These are phyloP conservation scores for Xylariaceae sp. DNA, from an alignment of 2,329 filamentous ascomycete species.

Conservation along the genomic window DNA sequence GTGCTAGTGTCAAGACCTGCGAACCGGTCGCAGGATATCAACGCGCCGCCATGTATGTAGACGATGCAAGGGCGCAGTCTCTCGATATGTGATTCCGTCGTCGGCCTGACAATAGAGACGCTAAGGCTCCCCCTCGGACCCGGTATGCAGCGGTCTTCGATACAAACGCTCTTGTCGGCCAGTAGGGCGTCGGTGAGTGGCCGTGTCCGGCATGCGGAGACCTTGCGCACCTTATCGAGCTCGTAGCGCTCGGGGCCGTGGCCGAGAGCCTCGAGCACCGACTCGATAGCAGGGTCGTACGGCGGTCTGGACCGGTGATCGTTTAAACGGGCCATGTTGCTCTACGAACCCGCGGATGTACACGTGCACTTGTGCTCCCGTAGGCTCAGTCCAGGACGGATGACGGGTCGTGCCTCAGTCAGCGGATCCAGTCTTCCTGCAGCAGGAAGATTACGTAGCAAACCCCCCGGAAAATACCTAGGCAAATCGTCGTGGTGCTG, in stretches of 20 bases:
- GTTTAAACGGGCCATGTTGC: slow-evolving; percentile 25
- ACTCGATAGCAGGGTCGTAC: slow-evolving; percentile 30
- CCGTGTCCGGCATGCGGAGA: slow-evolving; percentile 25
- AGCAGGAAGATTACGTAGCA: neutral
- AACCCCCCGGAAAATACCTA: neutral
- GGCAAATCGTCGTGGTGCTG: neutral
- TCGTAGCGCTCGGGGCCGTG: slow-evolving; percentile 28
- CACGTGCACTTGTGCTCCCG: slow-evolving; percentile 7
- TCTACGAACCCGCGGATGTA: slow-evolving; percentile 10
- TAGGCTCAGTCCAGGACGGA: neutral
- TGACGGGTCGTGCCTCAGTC: neutral
- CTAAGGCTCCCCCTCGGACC: slow-evolving; percentile 26
- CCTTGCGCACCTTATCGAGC: slow-evolving; percentile 29
- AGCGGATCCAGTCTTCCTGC: neutral
- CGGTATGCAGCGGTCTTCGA: slow-evolving; percentile 28
- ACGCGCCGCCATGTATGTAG: slow-evolving; percentile 33
- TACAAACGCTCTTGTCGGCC: slow-evolving; percentile 27
- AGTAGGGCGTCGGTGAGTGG: slow-evolving; percentile 30
- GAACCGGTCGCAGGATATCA: slow-evolving; percentile 32
- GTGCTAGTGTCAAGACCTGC: slow-evolving; percentile 33
- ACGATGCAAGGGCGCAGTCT: slow-evolving; percentile 30
- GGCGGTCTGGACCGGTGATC: slow-evolving; percentile 31
- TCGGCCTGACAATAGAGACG: slow-evolving; percentile 28
- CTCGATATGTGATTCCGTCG: slow-evolving; percentile 19
- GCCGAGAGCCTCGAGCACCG: slow-evolving; percentile 26